These are phyloP conservation scores for Pleurotus pulmonarius DNA, from an alignment of 768 basidiomycete species.

Conservation along the genomic window DNA sequence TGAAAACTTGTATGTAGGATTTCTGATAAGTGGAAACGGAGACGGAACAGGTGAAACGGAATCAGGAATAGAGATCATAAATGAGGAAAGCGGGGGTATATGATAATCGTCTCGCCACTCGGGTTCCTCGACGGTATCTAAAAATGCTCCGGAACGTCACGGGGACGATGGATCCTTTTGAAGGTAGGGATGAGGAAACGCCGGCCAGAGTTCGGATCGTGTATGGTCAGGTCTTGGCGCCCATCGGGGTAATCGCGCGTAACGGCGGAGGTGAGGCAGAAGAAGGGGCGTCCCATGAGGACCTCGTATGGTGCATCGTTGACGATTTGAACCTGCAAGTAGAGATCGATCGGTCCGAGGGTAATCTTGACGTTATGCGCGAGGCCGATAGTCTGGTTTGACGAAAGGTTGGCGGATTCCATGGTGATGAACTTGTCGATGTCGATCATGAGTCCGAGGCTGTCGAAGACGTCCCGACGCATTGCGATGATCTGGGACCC, in stretches of 20 bases:
- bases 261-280: conserved; percentile 11
- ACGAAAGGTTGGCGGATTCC: conserved; percentile 19
- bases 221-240: conserved; percentile 11
- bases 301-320: conserved; percentile 19
- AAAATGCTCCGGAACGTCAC: too few relatives aligned
- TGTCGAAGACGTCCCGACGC: conserved; percentile 15
- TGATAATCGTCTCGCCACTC: too few relatives aligned
- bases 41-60: too few relatives aligned
- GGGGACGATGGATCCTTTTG: too few relatives aligned
- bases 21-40: too few relatives aligned
- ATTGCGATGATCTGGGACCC: conserved; percentile 23
- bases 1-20: too few relatives aligned
- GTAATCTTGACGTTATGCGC: conserved; percentile 19
- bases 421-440: conserved; percentile 16
- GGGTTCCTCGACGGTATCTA: too few relatives aligned
- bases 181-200: conserved; percentile 12
- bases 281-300: conserved; percentile 23
- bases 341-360: conserved; percentile 18
- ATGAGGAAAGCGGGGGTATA: too few relatives aligned
- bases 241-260: conserved; percentile 14
- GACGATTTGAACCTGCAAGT: conserved; percentile 24
- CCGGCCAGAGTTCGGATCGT: conserved; percentile 16
- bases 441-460: conserved; percentile 15
- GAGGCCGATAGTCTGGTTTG: conserved; percentile 18
- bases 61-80: too few relatives aligned